A percentile compares a stretch with the other conserved stretches of the same genome.
Conservation (phyloP, 2,329 filamentous ascomycete species). For the Seiridium cupressi region DNA sequence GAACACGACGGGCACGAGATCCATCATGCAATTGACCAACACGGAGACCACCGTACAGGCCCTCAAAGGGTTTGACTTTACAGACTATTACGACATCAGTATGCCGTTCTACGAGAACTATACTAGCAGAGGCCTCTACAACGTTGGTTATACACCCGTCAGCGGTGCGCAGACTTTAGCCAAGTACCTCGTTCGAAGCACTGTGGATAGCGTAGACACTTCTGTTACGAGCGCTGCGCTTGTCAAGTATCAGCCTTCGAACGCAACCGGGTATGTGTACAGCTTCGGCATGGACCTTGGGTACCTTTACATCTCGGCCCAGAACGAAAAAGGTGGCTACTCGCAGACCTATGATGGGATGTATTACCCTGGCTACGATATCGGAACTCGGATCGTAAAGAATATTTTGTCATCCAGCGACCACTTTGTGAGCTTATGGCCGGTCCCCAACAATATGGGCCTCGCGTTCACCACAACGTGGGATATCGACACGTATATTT, state of each 20-base stretch:
- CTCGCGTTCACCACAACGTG: neutral
- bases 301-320: neutral
- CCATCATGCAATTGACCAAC: neutral
- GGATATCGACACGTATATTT: neutral
- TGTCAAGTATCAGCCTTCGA: neutral
- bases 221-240: neutral
- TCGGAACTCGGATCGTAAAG: neutral
- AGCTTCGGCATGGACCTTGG: neutral
- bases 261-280: neutral
- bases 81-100: neutral
- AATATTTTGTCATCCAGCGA: neutral
- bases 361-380: neutral
- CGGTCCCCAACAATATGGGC: neutral
- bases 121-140: neutral
- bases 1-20: neutral
- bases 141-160: neutral
- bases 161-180: neutral
- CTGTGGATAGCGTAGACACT: neutral
- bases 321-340: neutral
- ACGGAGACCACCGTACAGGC: neutral
- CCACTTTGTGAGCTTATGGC: neutral
- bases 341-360: neutral
- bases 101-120: neutral
- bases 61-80: neutral
- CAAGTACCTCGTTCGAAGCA: neutral